phyloP scores from a whole-genome alignment of 768 basidiomycete genomes.

The Peribolospora kevripleyi region DNA sequence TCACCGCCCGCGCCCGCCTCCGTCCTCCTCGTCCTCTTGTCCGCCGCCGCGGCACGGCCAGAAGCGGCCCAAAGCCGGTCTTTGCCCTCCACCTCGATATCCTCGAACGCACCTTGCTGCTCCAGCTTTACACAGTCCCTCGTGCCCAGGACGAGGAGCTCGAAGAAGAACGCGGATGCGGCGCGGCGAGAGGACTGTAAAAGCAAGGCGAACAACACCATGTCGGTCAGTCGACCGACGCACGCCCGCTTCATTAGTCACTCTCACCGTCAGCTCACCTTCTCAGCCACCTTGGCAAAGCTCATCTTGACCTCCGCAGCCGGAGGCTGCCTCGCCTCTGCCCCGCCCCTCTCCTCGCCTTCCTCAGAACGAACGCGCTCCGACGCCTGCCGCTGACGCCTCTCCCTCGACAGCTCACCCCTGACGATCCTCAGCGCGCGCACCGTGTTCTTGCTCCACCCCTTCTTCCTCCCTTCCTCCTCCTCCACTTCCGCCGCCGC shows the following conservation, averaged over 20 bases:
- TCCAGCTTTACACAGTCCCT: slow-evolving; percentile 65
- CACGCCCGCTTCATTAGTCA: not conserved
- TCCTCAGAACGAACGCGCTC: slow-evolving; percentile 16
- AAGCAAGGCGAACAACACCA: not conserved
- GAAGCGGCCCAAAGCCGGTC: slow-evolving; percentile 44
- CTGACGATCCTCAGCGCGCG: slow-evolving; percentile 57
- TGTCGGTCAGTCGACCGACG: not conserved
- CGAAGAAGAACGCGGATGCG: slow-evolving; percentile 92
- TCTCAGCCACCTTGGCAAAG: slow-evolving; percentile 54
- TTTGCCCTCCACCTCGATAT: slow-evolving; percentile 62
- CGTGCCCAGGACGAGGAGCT: slow-evolving; percentile 77
- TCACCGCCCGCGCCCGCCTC: too few relatives aligned
- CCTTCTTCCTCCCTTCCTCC: slow-evolving; percentile 9
- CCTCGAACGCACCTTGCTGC: slow-evolving; percentile 51
- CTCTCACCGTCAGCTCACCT: slow-evolving; percentile 26
- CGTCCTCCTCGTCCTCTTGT: too few relatives aligned
- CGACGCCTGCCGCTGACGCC: slow-evolving; percentile 5
- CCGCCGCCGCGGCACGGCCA: too few relatives aligned
- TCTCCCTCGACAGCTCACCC: slow-evolving; percentile 36
- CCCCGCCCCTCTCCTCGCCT: not conserved
- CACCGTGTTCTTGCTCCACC: slow-evolving; percentile 65
- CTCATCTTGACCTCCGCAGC: slow-evolving; percentile 41
- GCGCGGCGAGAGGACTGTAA: slow-evolving; percentile 63
- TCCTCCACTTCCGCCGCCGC: slow-evolving; percentile 5
- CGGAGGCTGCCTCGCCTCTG: not conserved